phyloP scores from a whole-genome alignment of 768 basidiomycete genomes.

The Calocybe indica region DNA sequence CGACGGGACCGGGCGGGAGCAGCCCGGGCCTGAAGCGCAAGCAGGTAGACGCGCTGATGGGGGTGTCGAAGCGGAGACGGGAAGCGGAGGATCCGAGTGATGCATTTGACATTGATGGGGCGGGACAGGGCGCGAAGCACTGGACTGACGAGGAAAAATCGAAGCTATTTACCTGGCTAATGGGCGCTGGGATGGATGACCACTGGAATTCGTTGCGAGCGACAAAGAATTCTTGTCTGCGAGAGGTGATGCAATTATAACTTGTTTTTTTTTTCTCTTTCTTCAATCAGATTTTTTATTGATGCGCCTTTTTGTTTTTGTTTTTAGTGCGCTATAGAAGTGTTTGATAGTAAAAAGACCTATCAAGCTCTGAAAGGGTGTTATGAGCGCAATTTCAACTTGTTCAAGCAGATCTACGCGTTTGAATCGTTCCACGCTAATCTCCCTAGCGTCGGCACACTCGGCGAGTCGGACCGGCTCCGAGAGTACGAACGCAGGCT shows the following conservation, averaged over 20 bases:
- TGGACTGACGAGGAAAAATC: conserved; percentile 85
- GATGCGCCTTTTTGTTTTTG: conserved; percentile 7
- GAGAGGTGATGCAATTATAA: conserved; percentile 50
- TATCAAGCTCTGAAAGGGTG: conserved; percentile 83
- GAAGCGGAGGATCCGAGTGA: conserved; percentile 33
- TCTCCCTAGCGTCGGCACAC: conserved; percentile 25
- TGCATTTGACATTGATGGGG: conserved; percentile 39
- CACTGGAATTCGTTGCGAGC: conserved; percentile 75
- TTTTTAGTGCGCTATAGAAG: conserved; percentile 60
- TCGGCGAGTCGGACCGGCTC: conserved; percentile 58
- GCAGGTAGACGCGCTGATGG: conserved; percentile 33
- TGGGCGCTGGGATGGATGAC: conserved; percentile 65
- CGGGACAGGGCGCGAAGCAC: conserved; percentile 66
- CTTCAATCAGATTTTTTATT: no score
- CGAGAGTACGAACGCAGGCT: conserved; percentile 71
- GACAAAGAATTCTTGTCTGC: conserved; percentile 77
- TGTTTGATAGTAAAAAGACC: conserved; percentile 73
- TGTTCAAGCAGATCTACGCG: conserved; percentile 78
- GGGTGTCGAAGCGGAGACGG: conserved; percentile 39
- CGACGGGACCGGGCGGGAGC: conserved; percentile 12
- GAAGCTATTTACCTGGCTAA: conserved; percentile 72
- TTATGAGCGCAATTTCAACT: conserved; percentile 79
- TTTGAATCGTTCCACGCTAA: conserved; percentile 53
- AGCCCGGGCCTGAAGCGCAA: conserved; percentile 48
- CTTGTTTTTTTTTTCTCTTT: no score